phyloP scores from a whole-genome alignment of 176 grass and related monocot species.

The Paspalum vaginatum region DNA sequence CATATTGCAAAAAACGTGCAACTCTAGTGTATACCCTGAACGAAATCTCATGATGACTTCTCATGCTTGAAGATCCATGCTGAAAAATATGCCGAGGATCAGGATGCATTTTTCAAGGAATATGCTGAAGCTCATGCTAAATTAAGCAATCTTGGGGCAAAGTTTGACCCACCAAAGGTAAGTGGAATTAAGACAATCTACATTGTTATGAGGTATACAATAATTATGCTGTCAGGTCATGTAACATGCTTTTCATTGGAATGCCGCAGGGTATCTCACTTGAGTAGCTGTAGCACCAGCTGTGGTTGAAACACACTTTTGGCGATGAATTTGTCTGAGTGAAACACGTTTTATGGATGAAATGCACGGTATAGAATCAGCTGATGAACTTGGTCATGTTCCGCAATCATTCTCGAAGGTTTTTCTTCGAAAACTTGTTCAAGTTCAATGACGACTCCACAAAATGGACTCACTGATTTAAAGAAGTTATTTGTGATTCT shows the following conservation, averaged over 20 bases:
- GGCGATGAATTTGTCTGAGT: too few species aligned
- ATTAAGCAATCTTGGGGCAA: slow-evolving; percentile 90
- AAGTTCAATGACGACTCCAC: not conserved
- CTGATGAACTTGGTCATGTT: not conserved
- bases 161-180: slow-evolving; percentile 86
- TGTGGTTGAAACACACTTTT: slow-evolving; percentile 30
- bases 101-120: slow-evolving; percentile 83
- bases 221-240: slow-evolving; percentile 13
- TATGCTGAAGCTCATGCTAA: slow-evolving; percentile 98
- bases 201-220: not conserved
- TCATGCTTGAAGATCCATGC: slow-evolving; percentile 66
- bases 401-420: not conserved
- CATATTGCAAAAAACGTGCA: slow-evolving; percentile 4
- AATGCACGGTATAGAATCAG: too few species aligned
- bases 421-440: not conserved
- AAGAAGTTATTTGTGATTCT: not conserved
- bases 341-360: too few species aligned
- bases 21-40: not conserved
- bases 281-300: slow-evolving; percentile 25
- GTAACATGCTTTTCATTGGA: slow-evolving; percentile 21
- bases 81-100: slow-evolving; percentile 77
- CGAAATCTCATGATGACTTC: slow-evolving; percentile 20
- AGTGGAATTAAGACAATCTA: not conserved
- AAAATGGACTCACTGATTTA: not conserved
- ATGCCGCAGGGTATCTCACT: slow-evolving; percentile 63